Base-by-base conservation (phyloP, 2,329 filamentous ascomycete genomes). In the Aspergillus brasiliensis region DNA sequence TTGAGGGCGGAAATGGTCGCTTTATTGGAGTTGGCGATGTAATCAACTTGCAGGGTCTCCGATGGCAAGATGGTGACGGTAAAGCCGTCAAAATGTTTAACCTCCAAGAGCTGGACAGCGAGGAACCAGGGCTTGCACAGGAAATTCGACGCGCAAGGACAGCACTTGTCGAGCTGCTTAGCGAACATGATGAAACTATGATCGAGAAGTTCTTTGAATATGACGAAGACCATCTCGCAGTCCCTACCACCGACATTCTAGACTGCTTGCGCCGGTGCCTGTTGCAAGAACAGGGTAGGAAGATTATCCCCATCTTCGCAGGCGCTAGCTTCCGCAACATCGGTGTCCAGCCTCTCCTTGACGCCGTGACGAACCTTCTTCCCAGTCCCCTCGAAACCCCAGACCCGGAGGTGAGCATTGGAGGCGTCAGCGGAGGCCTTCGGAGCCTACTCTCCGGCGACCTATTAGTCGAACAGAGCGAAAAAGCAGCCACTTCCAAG, bases 321-420 rank as follows among this genome's bases (percentile, higher is more conserved):
- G 94, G 94, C 2, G 93, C 94, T 5, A 97, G 93, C 74, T 92
- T 98, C 76, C 87, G 90, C 44, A 97, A 98, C 65, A 91, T 98
- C 62, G 95, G 95, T 7, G 92, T 98, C 3, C 92, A 97, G 73
- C 92, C 93, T 27, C 81, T 99, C 21, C 84, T 98, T 56, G 92
- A 98, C 73, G 91, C 91, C 38, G 87, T 98, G 11, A 86, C 92
- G 8, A 91, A 97, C 70, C 88, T 97, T 48, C 82, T 98, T 2
- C 95, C 95, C 0, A 91, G 87, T 64, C 95, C 95, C 0, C 78
- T 83, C 1, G 92, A 97, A 71, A 84, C 91, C 17, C 90, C 91
- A 8, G 90, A 94, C 69, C 85, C 92, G 0, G 88, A 92, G 67
- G 86, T 97, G 54, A 90, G 86, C 54, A 79, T 93, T 3, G 88